A percentile compares a stretch with the other conserved stretches of the same genome.
Evolutionary conservation across 139 green algal genomes (phyloP).

Genomic region (Chlorella vulgaris): DNA sequence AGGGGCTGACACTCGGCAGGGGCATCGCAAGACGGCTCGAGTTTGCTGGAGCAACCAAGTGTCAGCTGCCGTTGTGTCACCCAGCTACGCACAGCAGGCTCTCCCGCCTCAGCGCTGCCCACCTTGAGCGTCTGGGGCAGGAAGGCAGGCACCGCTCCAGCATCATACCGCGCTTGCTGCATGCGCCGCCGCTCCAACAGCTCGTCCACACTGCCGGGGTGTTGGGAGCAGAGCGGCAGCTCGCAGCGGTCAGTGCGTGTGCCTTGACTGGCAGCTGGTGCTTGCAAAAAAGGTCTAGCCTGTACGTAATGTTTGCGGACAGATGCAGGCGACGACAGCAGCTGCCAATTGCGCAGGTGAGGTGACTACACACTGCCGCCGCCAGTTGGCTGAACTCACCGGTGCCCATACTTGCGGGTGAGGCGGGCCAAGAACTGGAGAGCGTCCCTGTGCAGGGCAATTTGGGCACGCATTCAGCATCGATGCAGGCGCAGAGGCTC

Average conservation of each 20-base stretch:
- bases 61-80: no score
- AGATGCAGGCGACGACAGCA: neutral
- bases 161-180: slow-evolving; percentile 65
- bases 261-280: neutral
- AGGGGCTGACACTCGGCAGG: neutral
- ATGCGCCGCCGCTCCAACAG: slow-evolving; percentile 65
- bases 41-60: no score
- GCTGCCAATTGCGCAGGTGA: neutral
- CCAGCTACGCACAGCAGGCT: neutral
- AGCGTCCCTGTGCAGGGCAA: slow-evolving; percentile 38
- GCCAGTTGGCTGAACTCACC: neutral
- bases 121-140: slow-evolving; percentile 64
- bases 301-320: neutral
- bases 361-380: no score
- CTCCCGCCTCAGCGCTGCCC: neutral
- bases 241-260: neutral
- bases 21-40: no score
- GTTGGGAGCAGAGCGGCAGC: no score
- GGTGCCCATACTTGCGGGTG: slow-evolving; percentile 65
- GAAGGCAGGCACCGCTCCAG: slow-evolving; percentile 72
- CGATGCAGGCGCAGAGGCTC: no score
- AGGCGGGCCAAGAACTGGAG: slow-evolving; percentile 77
- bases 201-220: slow-evolving; percentile 64
- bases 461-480: neutral
- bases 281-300: no score